phyloP scores from a whole-genome alignment of 2,329 filamentous ascomycete genomes.

The Clonostachys rosea region DNA sequence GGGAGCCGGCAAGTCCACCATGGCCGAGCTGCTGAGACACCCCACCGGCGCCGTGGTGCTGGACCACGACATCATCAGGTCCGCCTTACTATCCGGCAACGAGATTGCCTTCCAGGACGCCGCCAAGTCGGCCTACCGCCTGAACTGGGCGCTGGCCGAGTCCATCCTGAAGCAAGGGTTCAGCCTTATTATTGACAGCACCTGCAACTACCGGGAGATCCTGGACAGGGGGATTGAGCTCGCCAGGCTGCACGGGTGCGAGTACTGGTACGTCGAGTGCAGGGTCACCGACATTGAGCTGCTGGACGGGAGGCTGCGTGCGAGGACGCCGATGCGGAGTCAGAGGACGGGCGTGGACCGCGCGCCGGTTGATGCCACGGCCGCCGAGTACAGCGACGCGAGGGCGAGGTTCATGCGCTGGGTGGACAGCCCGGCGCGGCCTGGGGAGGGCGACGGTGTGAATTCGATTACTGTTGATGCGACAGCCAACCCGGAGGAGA shows the following conservation, averaged over 20 bases:
- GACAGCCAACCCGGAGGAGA: too few relatives aligned
- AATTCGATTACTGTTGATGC: too few relatives aligned
- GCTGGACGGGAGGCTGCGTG: not conserved
- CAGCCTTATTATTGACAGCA: conserved; percentile 27
- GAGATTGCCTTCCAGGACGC: conserved; percentile 18
- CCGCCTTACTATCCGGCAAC: conserved; percentile 18
- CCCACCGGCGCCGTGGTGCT: conserved; percentile 21
- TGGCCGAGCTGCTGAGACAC: conserved; percentile 17
- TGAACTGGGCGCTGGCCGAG: conserved; percentile 26
- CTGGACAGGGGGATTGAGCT: conserved; percentile 19
- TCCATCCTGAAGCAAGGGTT: conserved; percentile 23
- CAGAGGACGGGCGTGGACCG: too few relatives aligned
- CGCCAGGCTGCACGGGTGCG: conserved; percentile 6
- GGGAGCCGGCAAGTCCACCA: conserved; percentile 30
- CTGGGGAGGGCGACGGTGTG: too few relatives aligned
- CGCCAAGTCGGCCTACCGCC: conserved; percentile 20
- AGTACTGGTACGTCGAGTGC: not conserved
- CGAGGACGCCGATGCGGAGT: too few relatives aligned
- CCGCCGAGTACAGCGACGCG: too few relatives aligned
- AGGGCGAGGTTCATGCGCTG: too few relatives aligned
- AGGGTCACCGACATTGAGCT: not conserved
- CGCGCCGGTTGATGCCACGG: too few relatives aligned
- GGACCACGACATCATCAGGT: conserved; percentile 27
- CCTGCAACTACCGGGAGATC: conserved; percentile 24
- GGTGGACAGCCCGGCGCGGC: too few relatives aligned